Conservation (phyloP, 441 rosid genomes). For the Adansonia madagascariensis region DNA sequence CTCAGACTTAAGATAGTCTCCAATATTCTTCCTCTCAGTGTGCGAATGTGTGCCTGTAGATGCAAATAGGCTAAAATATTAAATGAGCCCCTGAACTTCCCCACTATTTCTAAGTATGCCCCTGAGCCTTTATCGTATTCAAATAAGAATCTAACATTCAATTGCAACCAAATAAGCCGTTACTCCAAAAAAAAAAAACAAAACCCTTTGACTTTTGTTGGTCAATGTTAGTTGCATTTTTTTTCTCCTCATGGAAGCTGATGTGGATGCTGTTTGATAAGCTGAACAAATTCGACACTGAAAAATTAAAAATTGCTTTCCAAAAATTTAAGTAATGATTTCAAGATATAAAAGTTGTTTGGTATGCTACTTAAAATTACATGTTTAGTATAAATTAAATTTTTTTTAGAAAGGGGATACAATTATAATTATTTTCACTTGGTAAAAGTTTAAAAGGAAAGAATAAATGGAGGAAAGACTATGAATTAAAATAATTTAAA, state of each 20-base stretch:
- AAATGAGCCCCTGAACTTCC: background rate
- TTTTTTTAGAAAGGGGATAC: background rate
- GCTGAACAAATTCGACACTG: background rate
- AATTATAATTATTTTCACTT: background rate
- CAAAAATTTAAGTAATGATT: background rate
- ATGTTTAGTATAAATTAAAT: background rate
- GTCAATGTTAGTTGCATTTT: background rate
- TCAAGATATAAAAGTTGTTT: background rate
- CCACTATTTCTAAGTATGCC: background rate
- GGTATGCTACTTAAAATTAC: background rate
- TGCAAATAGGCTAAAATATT: slow-evolving; percentile 6
- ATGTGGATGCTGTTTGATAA: background rate
- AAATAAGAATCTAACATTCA: background rate
- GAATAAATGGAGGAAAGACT: background rate
- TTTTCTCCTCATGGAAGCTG: background rate
- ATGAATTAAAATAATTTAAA: background rate
- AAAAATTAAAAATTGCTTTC: background rate
- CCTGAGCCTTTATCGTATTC: background rate
- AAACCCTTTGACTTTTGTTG: background rate
- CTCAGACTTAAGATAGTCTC: slow-evolving; percentile 87
- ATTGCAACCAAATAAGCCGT: background rate
- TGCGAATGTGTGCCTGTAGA: slow-evolving; percentile 85
- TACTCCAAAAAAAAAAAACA: background rate
- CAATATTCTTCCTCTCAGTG: slow-evolving; percentile 79
- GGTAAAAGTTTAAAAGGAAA: background rate